Conservation (phyloP, 768 basidiomycete species). For the Lentinula sp. region DNA sequence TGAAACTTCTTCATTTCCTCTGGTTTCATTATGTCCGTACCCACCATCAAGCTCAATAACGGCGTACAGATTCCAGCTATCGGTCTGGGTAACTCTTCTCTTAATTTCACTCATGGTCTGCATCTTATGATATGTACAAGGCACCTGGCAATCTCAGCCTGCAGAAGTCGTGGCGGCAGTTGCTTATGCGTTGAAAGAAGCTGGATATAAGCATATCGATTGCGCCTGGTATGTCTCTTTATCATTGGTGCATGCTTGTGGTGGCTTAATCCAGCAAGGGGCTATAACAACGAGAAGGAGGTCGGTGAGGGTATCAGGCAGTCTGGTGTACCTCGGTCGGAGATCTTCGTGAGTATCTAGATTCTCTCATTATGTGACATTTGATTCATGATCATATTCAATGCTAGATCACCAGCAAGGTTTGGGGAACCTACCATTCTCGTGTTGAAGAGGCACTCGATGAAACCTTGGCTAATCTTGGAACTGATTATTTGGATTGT, state of each 20-base stretch:
- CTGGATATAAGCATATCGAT: conserved; percentile 71
- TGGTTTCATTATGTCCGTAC: conserved; percentile 2
- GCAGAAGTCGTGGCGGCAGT: conserved; percentile 73
- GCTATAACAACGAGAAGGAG: conserved; percentile 71
- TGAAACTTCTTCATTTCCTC: not conserved
- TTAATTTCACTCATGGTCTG: conserved; percentile 4
- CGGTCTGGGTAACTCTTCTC: conserved; percentile 7
- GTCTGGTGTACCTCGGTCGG: conserved; percentile 70
- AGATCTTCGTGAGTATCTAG: conserved; percentile 50
- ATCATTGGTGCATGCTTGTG: not conserved
- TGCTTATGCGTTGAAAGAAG: conserved; percentile 59
- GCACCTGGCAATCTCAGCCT: conserved; percentile 77
- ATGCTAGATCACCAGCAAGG: conserved; percentile 62
- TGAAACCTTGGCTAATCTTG: conserved; percentile 69
- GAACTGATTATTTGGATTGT: conserved; percentile 83
- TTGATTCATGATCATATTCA: not conserved
- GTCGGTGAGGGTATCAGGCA: conserved; percentile 77
- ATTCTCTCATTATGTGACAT: not conserved
- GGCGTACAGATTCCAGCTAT: conserved; percentile 9
- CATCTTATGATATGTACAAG: conserved; percentile 22
- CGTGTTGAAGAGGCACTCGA: conserved; percentile 72
- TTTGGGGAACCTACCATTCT: conserved; percentile 53
- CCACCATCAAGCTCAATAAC: conserved; percentile 11
- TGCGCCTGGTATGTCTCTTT: conserved; percentile 44
- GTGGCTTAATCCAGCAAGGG: conserved; percentile 26